Evolutionary conservation across 2,329 filamentous ascomycete genomes (phyloP).

Genomic region (Diplocarpon rosae): DNA sequence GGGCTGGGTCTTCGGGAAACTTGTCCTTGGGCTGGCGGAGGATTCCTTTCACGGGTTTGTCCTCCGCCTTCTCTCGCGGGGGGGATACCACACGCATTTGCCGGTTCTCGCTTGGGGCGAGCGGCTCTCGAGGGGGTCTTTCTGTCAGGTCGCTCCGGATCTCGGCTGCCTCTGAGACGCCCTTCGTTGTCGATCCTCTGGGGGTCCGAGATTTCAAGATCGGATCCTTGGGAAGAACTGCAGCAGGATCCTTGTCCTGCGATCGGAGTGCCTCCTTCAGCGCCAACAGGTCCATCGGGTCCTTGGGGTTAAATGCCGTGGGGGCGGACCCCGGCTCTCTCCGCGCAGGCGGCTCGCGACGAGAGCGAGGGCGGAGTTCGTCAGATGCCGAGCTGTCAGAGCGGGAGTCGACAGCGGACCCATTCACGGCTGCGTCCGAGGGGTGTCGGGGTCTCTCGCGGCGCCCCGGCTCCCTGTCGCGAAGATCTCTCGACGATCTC

Average conservation of each 20-base stretch:
- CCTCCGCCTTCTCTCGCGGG: conserved; percentile 49
- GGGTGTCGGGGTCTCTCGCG: conserved; percentile 10
- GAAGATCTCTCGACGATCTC: conserved; percentile 25
- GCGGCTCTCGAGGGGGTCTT: conserved; percentile 14
- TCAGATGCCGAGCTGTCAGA: conserved; percentile 22
- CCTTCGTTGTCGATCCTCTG: conserved; percentile 16
- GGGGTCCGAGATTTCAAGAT: conserved; percentile 9
- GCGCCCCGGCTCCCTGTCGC: conserved; percentile 9
- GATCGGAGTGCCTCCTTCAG: conserved; percentile 24
- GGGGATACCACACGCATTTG: conserved; percentile 58
- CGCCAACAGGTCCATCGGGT: conserved; percentile 26
- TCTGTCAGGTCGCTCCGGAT: conserved; percentile 22
- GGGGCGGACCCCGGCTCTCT: conserved; percentile 16
- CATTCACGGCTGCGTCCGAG: conserved; percentile 11
- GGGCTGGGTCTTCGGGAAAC: conserved; percentile 79
- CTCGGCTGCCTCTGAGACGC: conserved; percentile 18
- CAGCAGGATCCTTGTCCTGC: conserved; percentile 14
- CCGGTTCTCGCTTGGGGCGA: conserved; percentile 14
- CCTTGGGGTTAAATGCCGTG: conserved; percentile 26
- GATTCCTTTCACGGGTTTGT: conserved; percentile 69
- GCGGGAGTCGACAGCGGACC: conserved; percentile 12
- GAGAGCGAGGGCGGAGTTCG: conserved; percentile 11
- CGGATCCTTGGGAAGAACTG: conserved; percentile 11
- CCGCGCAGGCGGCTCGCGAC: conserved; percentile 10
- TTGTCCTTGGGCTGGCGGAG: conserved; percentile 70